Percentiles rank a stretch among this genome's conserved stretches.
Conservation (phyloP, 2,329 filamentous ascomycete species). For the Cladophialophora immunda region DNA sequence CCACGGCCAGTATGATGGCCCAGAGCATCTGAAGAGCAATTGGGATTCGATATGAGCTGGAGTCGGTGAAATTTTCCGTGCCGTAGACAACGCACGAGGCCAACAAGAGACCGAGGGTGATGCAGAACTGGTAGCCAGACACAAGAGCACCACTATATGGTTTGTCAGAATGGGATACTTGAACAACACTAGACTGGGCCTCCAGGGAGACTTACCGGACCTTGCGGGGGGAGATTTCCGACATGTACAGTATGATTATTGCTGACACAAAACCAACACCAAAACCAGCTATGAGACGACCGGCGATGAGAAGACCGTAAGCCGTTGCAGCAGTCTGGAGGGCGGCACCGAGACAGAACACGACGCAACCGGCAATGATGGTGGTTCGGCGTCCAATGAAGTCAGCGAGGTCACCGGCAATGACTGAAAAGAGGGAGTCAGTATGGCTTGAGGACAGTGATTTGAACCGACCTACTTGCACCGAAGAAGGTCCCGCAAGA, state of each 20-base stretch:
- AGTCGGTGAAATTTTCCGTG: constrained; percentile 68
- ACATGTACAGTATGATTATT: constrained; percentile 87
- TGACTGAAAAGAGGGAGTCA: constrained; percentile 74
- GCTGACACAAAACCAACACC: constrained; percentile 84
- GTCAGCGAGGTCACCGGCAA: constrained; percentile 80
- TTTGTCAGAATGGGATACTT: constrained; percentile 73
- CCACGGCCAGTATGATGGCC: constrained; percentile 74
- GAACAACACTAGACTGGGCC: constrained; percentile 41
- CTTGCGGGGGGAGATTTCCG: constrained; percentile 66
- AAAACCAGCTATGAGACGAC: constrained; percentile 77
- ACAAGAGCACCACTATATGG: constrained; percentile 63
- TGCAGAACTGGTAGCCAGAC: constrained; percentile 82
- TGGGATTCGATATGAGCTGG: constrained; percentile 79
- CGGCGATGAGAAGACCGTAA: constrained; percentile 71
- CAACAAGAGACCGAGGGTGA: constrained; percentile 80
- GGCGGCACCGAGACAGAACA: constrained; percentile 74
- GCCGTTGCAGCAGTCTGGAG: constrained; percentile 66
- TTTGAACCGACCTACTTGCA: constrained; percentile 74
- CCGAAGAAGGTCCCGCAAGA: constrained; percentile 81
- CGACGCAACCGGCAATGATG: constrained; percentile 72
- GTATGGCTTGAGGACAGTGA: constrained; percentile 66
- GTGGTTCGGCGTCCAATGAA: constrained; percentile 75
- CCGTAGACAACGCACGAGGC: constrained; percentile 78
- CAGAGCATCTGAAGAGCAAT: constrained; percentile 82
- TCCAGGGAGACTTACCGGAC: constrained; percentile 27